phyloP scores from a whole-genome alignment of 2,329 filamentous ascomycete genomes.

The Neurospora sp. region DNA sequence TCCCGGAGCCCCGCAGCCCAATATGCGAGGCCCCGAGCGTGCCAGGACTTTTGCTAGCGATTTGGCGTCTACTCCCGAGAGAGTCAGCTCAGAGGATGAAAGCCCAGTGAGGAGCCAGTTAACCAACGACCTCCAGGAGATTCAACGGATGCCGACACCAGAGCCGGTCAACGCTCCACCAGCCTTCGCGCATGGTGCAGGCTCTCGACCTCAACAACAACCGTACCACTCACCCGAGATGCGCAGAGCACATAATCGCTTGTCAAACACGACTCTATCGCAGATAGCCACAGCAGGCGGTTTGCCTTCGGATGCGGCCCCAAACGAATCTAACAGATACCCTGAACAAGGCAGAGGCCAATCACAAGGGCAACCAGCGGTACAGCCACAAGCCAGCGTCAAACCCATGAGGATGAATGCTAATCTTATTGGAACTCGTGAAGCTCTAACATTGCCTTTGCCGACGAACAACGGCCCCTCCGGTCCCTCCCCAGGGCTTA shows the following conservation, averaged over 20 bases:
- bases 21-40: slow-evolving; percentile 16
- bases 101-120: slow-evolving; percentile 29
- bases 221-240: slow-evolving; percentile 70
- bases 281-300: slow-evolving; percentile 67
- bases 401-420: slow-evolving; percentile 41
- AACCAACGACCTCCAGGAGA: slow-evolving; percentile 42
- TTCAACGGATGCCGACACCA: slow-evolving; percentile 52
- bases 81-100: slow-evolving; percentile 49
- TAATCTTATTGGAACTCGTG: slow-evolving; percentile 44
- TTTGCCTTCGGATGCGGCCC: slow-evolving; percentile 28
- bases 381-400: slow-evolving; percentile 39
- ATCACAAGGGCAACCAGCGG: slow-evolving; percentile 30
- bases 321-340: slow-evolving; percentile 21
- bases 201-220: slow-evolving; percentile 57
- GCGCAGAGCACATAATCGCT: slow-evolving; percentile 70
- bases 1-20: slow-evolving; percentile 12
- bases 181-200: slow-evolving; percentile 66
- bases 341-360: slow-evolving; percentile 24
- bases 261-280: slow-evolving; percentile 71
- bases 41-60: slow-evolving; percentile 30
- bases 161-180: slow-evolving; percentile 73
- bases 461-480: slow-evolving; percentile 25
- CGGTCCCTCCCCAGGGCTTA: slow-evolving; percentile 26
- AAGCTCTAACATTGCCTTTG: slow-evolving; percentile 37
- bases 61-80: slow-evolving; percentile 38